Evolutionary conservation across 176 grass and related monocot genomes (phyloP).

Genomic region (Urochloa ruziziensis): DNA sequence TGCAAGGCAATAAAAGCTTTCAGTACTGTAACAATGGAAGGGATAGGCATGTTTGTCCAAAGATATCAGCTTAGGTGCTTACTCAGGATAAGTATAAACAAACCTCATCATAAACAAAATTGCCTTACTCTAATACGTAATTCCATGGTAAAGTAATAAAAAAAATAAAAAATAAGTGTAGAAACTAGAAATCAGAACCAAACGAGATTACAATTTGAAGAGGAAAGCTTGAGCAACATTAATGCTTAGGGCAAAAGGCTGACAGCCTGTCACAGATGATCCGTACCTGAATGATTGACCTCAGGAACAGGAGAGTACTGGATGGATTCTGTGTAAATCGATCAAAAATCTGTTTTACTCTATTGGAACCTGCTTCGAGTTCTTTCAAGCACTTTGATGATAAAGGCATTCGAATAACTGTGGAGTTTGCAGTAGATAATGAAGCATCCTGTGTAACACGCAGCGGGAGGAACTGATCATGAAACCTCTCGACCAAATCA

Average conservation of each 20-base stretch:
- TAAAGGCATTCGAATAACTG: conserved; percentile 87
- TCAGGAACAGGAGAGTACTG: conserved; percentile 75
- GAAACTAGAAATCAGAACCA: neutral
- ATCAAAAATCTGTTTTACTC: conserved; percentile 87
- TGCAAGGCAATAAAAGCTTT: neutral
- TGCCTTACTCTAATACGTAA: conserved; percentile 7
- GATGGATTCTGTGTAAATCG: conserved; percentile 78
- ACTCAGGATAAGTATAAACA: conserved; percentile 11
- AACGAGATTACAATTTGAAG: neutral
- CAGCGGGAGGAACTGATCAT: conserved; percentile 90
- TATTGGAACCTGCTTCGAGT: conserved; percentile 72
- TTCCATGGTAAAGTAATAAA: neutral
- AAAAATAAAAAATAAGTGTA: neutral
- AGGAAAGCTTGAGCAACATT: neutral
- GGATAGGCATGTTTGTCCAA: neutral
- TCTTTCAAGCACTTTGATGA: conserved; percentile 88
- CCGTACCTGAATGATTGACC: conserved; percentile 79
- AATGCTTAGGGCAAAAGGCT: neutral
- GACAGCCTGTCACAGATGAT: conserved; percentile 23
- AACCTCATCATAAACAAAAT: neutral
- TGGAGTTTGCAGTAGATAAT: conserved; percentile 73
- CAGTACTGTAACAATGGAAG: neutral
- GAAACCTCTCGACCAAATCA: conserved; percentile 89
- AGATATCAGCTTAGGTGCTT: neutral
- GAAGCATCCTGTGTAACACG: conserved; percentile 74